Evolutionary conservation across 306 rosid species (phyloP), one percentile per base, ranked within the genome.

Genomic region (Trifolium pratense): DNA sequence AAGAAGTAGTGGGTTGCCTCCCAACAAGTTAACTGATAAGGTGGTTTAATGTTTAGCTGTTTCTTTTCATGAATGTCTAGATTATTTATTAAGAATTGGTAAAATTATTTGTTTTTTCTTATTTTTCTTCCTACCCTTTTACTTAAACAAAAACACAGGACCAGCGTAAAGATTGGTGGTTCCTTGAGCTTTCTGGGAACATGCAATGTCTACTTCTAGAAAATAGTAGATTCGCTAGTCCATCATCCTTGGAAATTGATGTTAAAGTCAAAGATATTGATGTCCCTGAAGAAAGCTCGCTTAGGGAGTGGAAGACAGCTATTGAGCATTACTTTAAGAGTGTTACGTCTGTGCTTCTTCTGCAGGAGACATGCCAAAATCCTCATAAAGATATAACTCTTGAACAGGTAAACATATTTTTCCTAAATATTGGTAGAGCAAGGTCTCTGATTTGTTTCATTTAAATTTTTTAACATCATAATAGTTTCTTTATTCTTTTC

Each of bases 151-250:
- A 52, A 48, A 31, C 56, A 58, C 80, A 93, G 98, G 95, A 79
- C 72, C 79, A 87, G 63, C 75, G 58, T 61, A 86, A 87, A 53
- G 81, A 89, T 51, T 94, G 97, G 98, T 94, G 98, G 98, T 94
- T 94, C 78, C 87, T 91, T 77, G 78, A 80, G 77, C 88, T 87
- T 34, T 87, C 88, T 23, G 75, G 76, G 13, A 88, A 82, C 68
- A 63, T 83, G 43, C 80, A 85, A 48, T 74, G 83, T 85, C 64
- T 93, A 84, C 80, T 89, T 49, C 84, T 75, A 40, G 71, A 78
- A 29, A 79, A 73, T 57, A 70, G 74, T 82, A 75, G 82, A 73
- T 42, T 84, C 14, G 43, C 87, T 12, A 17, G 7, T 79, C 86
- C 76, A 77, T 70, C 76, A 75, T 70, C 72, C 55, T 64, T 77